These are phyloP conservation scores for Cladosporium oxysporum DNA, from an alignment of 2,329 filamentous ascomycete species.

Conservation along the genomic window DNA sequence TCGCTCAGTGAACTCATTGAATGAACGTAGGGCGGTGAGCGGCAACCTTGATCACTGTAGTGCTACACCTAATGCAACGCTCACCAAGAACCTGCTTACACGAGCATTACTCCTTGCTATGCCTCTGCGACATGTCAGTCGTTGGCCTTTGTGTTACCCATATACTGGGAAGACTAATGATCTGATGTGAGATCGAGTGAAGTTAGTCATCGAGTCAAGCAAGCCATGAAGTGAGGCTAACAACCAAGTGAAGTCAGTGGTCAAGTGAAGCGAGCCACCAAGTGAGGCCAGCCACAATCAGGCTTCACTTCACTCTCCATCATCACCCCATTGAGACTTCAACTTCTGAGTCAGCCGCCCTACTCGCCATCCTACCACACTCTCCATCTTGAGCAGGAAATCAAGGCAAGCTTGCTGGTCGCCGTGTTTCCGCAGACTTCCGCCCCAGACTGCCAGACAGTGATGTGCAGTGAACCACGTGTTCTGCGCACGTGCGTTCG, in stretches of 20 bases:
- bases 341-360: slow-evolving; percentile 18
- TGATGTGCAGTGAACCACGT: slow-evolving; percentile 27
- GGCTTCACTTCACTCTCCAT: slow-evolving; percentile 14
- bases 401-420: slow-evolving; percentile 22
- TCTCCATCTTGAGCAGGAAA: slow-evolving; percentile 21
- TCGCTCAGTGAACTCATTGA: not conserved
- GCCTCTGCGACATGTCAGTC: not conserved
- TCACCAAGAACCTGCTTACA: not conserved
- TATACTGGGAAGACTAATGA: not conserved
- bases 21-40: not conserved
- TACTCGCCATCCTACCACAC: slow-evolving; percentile 22
- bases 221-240: not conserved
- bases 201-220: not conserved
- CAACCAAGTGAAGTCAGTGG: not conserved
- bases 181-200: too few relatives aligned
- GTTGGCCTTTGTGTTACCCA: not conserved
- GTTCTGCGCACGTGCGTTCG: slow-evolving; percentile 24
- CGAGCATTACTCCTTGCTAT: too few relatives aligned
- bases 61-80: not conserved
- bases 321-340: slow-evolving; percentile 21
- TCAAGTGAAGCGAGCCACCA: not conserved
- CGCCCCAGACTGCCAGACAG: slow-evolving; percentile 25
- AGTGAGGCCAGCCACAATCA: not conserved
- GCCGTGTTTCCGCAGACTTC: slow-evolving; percentile 15
- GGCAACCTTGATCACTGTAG: not conserved